Evolutionary conservation across 305 asterid species (phyloP).

Genomic region (Solanum hybrid): DNA sequence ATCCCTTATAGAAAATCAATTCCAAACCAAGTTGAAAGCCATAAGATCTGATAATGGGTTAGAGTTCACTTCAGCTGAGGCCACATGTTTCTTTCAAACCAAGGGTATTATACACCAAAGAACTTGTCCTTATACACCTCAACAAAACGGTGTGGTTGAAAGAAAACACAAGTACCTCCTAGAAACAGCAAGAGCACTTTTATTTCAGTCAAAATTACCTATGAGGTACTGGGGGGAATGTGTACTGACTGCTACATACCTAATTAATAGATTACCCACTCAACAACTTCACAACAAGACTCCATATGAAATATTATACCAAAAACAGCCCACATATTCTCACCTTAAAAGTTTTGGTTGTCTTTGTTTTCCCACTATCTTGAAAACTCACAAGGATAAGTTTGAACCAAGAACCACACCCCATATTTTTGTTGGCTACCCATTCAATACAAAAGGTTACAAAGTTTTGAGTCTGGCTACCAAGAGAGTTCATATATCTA

Average conservation of each 20-base stretch:
- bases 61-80: neutral
- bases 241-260: neutral
- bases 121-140: neutral
- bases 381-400: too few relatives aligned
- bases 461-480: too few relatives aligned
- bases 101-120: neutral
- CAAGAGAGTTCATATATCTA: too few relatives aligned
- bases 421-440: too few relatives aligned
- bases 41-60: neutral
- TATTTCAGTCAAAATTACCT: too few relatives aligned
- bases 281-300: neutral
- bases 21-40: neutral
- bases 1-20: neutral
- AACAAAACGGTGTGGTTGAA: too few relatives aligned
- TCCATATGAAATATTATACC: neutral
- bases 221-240: neutral
- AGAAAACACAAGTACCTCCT: neutral
- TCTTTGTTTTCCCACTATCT: too few relatives aligned
- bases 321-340: neutral
- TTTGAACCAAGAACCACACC: too few relatives aligned
- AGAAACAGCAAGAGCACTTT: neutral
- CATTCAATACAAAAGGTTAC: too few relatives aligned
- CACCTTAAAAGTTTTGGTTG: neutral
- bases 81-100: neutral
- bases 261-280: neutral